phyloP scores from a whole-genome alignment of 257 asterid species.

The Linaria vulgaris region DNA sequence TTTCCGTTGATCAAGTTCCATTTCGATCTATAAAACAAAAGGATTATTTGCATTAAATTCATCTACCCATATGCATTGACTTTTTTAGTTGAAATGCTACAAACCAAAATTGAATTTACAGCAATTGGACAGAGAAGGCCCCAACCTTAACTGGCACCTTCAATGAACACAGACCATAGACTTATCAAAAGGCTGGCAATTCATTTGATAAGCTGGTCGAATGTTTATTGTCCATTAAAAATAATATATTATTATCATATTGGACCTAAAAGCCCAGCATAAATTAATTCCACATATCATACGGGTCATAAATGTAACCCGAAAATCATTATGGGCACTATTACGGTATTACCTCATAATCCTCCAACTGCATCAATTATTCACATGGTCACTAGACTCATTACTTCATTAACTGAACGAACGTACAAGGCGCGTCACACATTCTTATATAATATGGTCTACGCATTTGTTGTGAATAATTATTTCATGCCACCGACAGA shows the following conservation, averaged over 20 bases:
- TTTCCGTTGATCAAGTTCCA: too few relatives aligned
- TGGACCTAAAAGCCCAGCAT: neutral
- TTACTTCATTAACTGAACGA: conserved; percentile 10
- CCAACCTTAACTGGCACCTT: neutral
- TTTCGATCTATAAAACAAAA: too few relatives aligned
- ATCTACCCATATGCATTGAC: too few relatives aligned
- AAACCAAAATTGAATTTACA: too few relatives aligned
- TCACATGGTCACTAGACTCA: conserved; percentile 38
- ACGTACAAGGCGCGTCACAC: conserved; percentile 26
- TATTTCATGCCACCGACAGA: conserved; percentile 32
- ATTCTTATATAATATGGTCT: conserved; percentile 12
- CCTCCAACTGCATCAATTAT: conserved; percentile 19
- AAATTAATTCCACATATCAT: too few relatives aligned
- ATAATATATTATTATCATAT: neutral
- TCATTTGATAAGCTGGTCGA: neutral
- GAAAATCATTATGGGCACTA: neutral
- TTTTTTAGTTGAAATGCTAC: too few relatives aligned
- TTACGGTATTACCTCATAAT: conserved; percentile 1
- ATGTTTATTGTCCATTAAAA: too few relatives aligned
- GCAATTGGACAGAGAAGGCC: too few relatives aligned
- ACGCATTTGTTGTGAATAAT: conserved; percentile 18
- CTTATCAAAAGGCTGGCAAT: neutral
- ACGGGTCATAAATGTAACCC: neutral
- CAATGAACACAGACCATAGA: too few relatives aligned
- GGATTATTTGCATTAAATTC: too few relatives aligned